Evolutionary conservation across 2,329 filamentous ascomycete genomes (phyloP), one percentile per base, ranked within the genome.

Genomic region (Fusarium coffeatum): DNA sequence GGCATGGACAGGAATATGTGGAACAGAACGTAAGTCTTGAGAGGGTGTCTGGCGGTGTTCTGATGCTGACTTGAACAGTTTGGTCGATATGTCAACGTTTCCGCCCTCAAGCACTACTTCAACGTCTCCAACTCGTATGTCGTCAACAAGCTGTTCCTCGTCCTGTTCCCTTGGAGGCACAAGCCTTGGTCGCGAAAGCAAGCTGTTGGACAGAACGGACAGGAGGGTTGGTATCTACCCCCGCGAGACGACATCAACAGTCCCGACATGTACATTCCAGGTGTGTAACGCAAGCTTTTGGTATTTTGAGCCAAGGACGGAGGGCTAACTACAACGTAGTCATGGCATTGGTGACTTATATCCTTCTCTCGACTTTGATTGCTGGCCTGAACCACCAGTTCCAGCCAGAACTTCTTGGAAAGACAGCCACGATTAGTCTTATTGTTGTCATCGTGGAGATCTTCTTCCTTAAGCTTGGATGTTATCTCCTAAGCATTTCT

Each of bases 41-140:
- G 27, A 41, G 15, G 10, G 22, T 11, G 8, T 37, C 16, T 42
- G 42, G 27, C 16, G 25, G 32, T 56, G 3, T 10, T n/a, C 8
- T 50, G 16, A 28, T 68, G 63, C 76, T 69, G 72, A 71, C 27
- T 47, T 5, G 18, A 43, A 43, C 57, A 87, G 85, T 82, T 88
- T 71, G 87, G 87, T 71, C 86, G 87, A 80, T 98, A 95, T 82
- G 90, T 99, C 81, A 97, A 94, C 77, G 92, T 98, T 74, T 91
- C 92, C 16, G 93, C 93, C 20, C 87, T 99, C 46, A 99, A 99
- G 82, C 96, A 98, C 83, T 99, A 98, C 87, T 99, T 99, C 85
- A 98, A 98, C 83, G 96, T 99, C 70, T 97, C 94, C 72, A 99
- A 99, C 85, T 92, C 89, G 64, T 99, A 99, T 82, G 96, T 99